A percentile compares a stretch with the other conserved stretches of the same genome.
Conservation (phyloP, 2,329 filamentous ascomycete species). For the Trichoderma oligosporum region DNA sequence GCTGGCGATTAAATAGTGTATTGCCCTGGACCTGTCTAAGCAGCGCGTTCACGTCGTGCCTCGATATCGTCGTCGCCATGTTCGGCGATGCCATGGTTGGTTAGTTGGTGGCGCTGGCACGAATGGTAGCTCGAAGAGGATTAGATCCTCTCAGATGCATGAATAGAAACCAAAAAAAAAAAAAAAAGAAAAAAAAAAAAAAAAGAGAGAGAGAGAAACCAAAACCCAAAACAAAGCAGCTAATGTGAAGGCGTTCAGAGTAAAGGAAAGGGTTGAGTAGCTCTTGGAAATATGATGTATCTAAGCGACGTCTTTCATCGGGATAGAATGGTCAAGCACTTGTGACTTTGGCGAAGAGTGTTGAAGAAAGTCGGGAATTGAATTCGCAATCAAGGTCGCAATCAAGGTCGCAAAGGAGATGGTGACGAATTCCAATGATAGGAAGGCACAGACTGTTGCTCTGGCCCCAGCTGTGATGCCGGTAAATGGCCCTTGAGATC, state of each 20-base stretch:
- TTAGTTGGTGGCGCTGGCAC: slow-evolving; percentile 14
- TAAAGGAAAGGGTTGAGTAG: neutral
- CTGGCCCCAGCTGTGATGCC: neutral
- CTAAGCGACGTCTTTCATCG: neutral
- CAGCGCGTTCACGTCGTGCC: slow-evolving; percentile 44
- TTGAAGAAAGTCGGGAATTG: neutral
- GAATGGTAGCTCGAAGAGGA: neutral
- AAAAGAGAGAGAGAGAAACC: no score
- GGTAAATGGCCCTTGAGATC: neutral
- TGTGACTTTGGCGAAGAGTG: neutral
- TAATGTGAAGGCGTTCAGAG: neutral
- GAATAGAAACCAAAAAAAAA: neutral
- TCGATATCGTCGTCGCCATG: slow-evolving; percentile 30
- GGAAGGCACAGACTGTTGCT: neutral
- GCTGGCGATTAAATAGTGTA: slow-evolving; percentile 55
- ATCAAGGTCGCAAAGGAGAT: neutral
- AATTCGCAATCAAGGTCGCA: neutral
- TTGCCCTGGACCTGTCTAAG: slow-evolving; percentile 43
- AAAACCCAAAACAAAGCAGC: no score
- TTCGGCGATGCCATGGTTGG: slow-evolving; percentile 27
- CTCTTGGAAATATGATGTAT: neutral
- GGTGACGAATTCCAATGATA: neutral
- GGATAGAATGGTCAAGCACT: neutral
- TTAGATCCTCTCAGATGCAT: slow-evolving; percentile 13
- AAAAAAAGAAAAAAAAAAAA: no score